These are phyloP conservation scores for Pseudohalonectria lignicola DNA, from an alignment of 2,329 filamentous ascomycete species.

Conservation along the genomic window DNA sequence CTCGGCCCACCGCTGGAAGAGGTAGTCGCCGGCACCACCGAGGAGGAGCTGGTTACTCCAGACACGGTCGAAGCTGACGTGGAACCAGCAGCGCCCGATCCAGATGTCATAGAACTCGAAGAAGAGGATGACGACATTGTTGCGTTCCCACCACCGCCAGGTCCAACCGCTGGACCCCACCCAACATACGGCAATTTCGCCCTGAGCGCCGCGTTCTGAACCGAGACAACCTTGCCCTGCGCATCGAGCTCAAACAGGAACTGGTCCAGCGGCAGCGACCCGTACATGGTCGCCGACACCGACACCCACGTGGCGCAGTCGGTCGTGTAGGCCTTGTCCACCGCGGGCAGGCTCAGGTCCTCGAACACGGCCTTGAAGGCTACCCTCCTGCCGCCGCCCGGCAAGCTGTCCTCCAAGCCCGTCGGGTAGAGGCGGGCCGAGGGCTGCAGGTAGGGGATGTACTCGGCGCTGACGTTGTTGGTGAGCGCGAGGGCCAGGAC, in stretches of 20 bases:
- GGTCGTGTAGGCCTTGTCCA: constrained; percentile 7
- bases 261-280: constrained; percentile 14
- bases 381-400: constrained; percentile 13
- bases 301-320: constrained; percentile 13
- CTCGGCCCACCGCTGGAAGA: no score
- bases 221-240: constrained; percentile 10
- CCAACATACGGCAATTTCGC: constrained; percentile 11
- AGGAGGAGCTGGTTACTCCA: no score
- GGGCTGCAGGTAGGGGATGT: constrained; percentile 12
- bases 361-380: constrained; percentile 24
- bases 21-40: no score
- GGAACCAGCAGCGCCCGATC: no score
- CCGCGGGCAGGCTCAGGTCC: constrained; percentile 10
- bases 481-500: constrained; percentile 9
- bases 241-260: constrained; percentile 17
- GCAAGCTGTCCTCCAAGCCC: constrained; percentile 14
- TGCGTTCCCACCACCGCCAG: no score
- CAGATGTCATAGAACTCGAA: no score
- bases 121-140: no score
- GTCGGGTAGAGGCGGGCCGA: constrained; percentile 20
- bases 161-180: not conserved
- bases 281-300: constrained; percentile 14
- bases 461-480: constrained; percentile 11
- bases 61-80: no score
- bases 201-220: constrained; percentile 15